phyloP scores from a whole-genome alignment of 2,329 filamentous ascomycete species.

The Botryotinia globosa region DNA sequence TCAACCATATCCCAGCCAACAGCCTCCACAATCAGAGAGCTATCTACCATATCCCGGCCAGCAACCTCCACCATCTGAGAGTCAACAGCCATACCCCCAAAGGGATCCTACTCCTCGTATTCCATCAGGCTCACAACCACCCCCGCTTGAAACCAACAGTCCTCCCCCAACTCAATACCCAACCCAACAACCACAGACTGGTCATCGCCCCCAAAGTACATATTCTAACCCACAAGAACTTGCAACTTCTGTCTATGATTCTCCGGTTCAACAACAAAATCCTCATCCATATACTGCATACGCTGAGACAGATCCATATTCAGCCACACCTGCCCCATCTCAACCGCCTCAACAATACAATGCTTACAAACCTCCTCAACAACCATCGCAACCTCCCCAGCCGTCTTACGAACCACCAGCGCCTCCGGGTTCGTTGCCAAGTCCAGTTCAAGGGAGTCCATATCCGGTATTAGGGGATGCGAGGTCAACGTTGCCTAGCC shows the following conservation, averaged over 20 bases:
- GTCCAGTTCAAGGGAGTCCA: constrained; percentile 27
- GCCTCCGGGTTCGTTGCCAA: constrained; percentile 33
- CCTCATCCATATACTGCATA: constrained; percentile 38
- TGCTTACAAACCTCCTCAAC: constrained; percentile 33
- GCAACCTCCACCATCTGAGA: constrained; percentile 37
- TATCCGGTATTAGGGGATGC: constrained; percentile 43
- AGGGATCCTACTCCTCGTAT: constrained; percentile 51
- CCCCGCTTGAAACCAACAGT: constrained; percentile 51
- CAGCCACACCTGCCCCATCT: constrained; percentile 26
- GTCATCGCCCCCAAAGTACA: constrained; percentile 62
- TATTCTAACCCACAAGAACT: constrained; percentile 74
- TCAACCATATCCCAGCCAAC: constrained; percentile 48
- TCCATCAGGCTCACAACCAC: constrained; percentile 46
- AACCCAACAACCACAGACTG: constrained; percentile 44
- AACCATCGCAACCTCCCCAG: constrained; percentile 26
- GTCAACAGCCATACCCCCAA: constrained; percentile 49
- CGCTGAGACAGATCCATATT: constrained; percentile 34
- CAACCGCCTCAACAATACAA: constrained; percentile 32
- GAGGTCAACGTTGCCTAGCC: constrained; percentile 50
- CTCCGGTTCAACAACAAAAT: constrained; percentile 56
- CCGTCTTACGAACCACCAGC: constrained; percentile 35
- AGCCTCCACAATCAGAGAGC: constrained; percentile 38
- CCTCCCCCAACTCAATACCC: constrained; percentile 50
- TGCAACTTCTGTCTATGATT: constrained; percentile 74
- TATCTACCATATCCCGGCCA: constrained; percentile 48